Conservation (phyloP, 1,284 basidiomycete species). For the Meripilus lineatus region DNA sequence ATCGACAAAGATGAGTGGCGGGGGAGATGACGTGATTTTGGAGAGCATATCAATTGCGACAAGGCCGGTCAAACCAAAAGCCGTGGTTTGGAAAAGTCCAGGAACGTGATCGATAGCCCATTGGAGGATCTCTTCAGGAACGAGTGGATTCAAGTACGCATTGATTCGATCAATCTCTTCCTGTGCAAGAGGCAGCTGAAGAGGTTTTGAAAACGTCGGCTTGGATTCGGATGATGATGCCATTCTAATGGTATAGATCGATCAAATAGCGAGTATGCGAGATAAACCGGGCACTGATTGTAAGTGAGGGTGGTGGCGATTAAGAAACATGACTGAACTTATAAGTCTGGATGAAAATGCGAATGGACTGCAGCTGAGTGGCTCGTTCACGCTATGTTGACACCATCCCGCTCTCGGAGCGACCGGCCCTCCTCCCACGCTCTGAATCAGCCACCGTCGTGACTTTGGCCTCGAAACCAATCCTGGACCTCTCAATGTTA, state of each 20-base stretch:
- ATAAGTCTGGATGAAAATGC: background rate
- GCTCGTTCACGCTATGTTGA: background rate
- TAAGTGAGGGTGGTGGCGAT: background rate
- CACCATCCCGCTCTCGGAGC: background rate
- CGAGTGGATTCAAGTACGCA: constrained; percentile 59
- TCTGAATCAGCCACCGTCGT: no score
- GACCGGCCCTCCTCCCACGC: no score
- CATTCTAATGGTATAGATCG: background rate
- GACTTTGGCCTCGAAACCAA: no score
- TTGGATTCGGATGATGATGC: constrained; percentile 10
- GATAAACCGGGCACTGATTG: background rate
- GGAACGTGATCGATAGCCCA: constrained; percentile 85
- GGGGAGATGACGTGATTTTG: constrained; percentile 60
- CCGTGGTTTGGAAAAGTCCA: constrained; percentile 84
- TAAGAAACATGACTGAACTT: background rate
- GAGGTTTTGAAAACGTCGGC: constrained; percentile 38
- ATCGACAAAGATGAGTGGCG: constrained; percentile 88
- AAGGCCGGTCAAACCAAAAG: constrained; percentile 90
- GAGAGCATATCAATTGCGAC: constrained; percentile 91
- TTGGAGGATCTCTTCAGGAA: constrained; percentile 76
- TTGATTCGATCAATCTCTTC: constrained; percentile 71
- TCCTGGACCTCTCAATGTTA: no score
- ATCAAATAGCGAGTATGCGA: background rate
- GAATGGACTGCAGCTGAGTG: background rate
- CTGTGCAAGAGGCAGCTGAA: constrained; percentile 59